Percentiles rank a stretch among this genome's conserved stretches.
phyloP scores from a whole-genome alignment of 768 basidiomycete genomes.

The Leccinum broughii region DNA sequence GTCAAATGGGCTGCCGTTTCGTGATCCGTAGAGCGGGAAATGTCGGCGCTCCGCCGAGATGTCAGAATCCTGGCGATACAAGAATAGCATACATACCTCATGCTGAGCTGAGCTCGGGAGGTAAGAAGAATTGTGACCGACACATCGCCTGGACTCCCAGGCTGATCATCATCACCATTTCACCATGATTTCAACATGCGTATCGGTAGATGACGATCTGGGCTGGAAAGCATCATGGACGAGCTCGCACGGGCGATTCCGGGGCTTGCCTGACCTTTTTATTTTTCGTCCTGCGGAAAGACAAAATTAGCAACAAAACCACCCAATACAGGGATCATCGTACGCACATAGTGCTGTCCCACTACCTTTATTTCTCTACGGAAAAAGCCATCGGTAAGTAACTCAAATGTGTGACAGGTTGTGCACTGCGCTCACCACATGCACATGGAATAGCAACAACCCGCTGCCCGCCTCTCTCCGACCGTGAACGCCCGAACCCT shows the following conservation, averaged over 20 bases:
- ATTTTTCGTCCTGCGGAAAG: neutral
- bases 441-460: neutral
- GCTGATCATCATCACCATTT: neutral
- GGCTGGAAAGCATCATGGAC: neutral
- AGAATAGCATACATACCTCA: neutral
- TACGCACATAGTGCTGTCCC: neutral
- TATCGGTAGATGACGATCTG: neutral
- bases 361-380: neutral
- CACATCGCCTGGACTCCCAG: neutral
- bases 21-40: neutral
- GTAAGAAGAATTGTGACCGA: neutral
- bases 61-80: neutral
- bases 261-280: neutral
- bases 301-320: neutral
- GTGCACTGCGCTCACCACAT: neutral
- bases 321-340: neutral
- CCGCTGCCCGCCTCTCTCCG: neutral
- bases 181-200: conserved; percentile 4
- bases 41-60: conserved; percentile 1
- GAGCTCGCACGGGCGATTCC: neutral
- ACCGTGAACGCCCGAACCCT: neutral
- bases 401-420: neutral
- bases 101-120: conserved; percentile 2
- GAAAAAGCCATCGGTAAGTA: neutral
- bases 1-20: neutral